Evolutionary conservation across 2,329 filamentous ascomycete species (phyloP).

Genomic region (Amphichorda felina): DNA sequence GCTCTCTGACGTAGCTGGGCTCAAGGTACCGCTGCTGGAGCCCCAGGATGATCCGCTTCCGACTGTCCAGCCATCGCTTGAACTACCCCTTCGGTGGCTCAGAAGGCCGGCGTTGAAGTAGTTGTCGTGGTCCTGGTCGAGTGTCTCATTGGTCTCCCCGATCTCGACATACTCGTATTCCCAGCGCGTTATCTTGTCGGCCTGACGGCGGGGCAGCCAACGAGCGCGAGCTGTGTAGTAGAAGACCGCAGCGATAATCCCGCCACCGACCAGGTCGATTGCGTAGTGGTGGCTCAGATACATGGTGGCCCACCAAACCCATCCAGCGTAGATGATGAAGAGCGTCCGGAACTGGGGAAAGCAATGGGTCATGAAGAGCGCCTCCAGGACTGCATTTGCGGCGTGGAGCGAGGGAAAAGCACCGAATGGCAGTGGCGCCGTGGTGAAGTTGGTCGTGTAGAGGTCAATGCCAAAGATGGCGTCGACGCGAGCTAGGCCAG

Average conservation of each 20-base stretch:
- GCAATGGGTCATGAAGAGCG: constrained; percentile 83
- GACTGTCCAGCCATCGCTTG: constrained; percentile 84
- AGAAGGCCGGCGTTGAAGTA: constrained; percentile 35
- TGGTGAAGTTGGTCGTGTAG: constrained; percentile 86
- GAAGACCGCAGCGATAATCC: constrained; percentile 62
- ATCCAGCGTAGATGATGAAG: constrained; percentile 75
- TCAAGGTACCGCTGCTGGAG: constrained; percentile 36
- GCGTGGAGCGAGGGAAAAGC: constrained; percentile 92
- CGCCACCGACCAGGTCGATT: constrained; percentile 81
- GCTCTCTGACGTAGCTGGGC: constrained; percentile 33
- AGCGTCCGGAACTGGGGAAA: constrained; percentile 74
- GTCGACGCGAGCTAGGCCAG: constrained; percentile 81
- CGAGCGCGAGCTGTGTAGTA: constrained; percentile 75
- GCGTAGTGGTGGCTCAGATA: constrained; percentile 97
- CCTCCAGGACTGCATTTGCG: constrained; percentile 78
- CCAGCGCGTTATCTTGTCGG: constrained; percentile 81
- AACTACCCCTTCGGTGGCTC: constrained; percentile 27
- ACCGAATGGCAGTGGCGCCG: constrained; percentile 84
- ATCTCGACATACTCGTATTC: constrained; percentile 90
- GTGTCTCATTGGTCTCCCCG: constrained; percentile 44
- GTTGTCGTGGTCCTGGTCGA: constrained; percentile 32
- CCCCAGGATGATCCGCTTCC: constrained; percentile 55
- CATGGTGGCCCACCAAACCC: constrained; percentile 99
- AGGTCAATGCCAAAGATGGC: constrained; percentile 81
- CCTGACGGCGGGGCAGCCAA: constrained; percentile 72